Evolutionary conservation across 305 asterid species (phyloP), one percentile per base, ranked within the genome.

Genomic region (Petunia hybrid): DNA sequence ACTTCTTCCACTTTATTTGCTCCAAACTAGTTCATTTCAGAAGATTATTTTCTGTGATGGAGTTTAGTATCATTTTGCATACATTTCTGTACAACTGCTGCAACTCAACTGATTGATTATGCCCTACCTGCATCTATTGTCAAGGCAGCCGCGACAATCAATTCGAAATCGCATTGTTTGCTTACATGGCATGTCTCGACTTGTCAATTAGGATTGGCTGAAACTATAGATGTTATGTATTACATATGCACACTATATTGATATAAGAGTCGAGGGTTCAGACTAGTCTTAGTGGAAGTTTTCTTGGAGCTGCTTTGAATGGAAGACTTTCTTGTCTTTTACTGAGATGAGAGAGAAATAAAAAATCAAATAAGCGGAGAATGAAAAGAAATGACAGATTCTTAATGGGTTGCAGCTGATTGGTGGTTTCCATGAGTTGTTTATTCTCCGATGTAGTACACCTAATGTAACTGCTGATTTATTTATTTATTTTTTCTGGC

Each of bases 1-100:
- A 71, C 35, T 48, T 71, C 78, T 71, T 71, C 78, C 64, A 53
- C 64, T 36, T 53, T 51, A 68, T 8, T 69, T 69, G 22, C 57
- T 42, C 36, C 43, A 42, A n/a, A 42, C 8, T 45, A 69, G 59
- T 69, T 45, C 59, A n/a, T 40, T 69, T 69, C 9, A 45, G n/a
- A 7, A 4, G 6, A 45, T 45, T 53, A 8, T 64, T 74, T 74
- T 55, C 48, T 36, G 6, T 53, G 48, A 10, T 1, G 0, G 78
- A 73, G 78, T 73, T 73, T 6, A 36, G 45, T 74, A 74, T 38
- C 14, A 36, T 74, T 36, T 53, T 74, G 38, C 38, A 7, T 22
- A 36, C 64, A 51, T 36, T 51, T 35, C 63, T 51, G 14, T 74
- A 43, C 62, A 22, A 22, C 31, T 22, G 31, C 31, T 22, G 31